Percentiles rank a stretch among this genome's conserved stretches.
Conservation (phyloP, 2,329 filamentous ascomycete species). For the Reticulascus tulasneorum region DNA sequence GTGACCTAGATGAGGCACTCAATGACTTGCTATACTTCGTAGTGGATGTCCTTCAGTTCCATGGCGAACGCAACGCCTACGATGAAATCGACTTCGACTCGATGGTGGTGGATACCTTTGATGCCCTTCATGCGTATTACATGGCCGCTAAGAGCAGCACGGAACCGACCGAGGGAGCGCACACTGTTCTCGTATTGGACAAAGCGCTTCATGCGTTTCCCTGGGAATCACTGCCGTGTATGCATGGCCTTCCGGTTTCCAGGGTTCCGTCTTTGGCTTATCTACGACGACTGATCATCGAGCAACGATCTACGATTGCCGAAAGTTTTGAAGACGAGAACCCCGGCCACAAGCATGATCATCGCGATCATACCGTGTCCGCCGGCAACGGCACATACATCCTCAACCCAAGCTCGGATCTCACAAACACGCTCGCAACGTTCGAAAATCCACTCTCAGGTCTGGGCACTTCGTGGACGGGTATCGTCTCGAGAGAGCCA, state of each 20-base stretch:
- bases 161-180: conserved; percentile 43
- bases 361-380: conserved; percentile 48
- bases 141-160: conserved; percentile 37
- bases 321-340: conserved; percentile 22
- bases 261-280: conserved; percentile 83
- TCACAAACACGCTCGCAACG: conserved; percentile 72
- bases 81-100: conserved; percentile 95
- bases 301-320: conserved; percentile 27
- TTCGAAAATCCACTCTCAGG: conserved; percentile 64
- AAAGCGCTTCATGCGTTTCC: conserved; percentile 88
- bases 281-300: conserved; percentile 70
- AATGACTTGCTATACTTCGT: conserved; percentile 94
- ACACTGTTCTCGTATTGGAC: conserved; percentile 87
- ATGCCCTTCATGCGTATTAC: conserved; percentile 79
- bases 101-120: conserved; percentile 84
- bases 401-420: conserved; percentile 82
- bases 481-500: conserved; percentile 65
- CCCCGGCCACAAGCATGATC: conserved; percentile 37
- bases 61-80: conserved; percentile 93
- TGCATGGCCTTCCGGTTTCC: conserved; percentile 75
- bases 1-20: conserved; percentile 82
- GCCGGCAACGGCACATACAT: conserved; percentile 66
- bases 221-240: conserved; percentile 91
- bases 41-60: conserved; percentile 92
- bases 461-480: conserved; percentile 68